These are phyloP conservation scores for Lactarius psammicola DNA, from an alignment of 768 basidiomycete species.

Conservation along the genomic window DNA sequence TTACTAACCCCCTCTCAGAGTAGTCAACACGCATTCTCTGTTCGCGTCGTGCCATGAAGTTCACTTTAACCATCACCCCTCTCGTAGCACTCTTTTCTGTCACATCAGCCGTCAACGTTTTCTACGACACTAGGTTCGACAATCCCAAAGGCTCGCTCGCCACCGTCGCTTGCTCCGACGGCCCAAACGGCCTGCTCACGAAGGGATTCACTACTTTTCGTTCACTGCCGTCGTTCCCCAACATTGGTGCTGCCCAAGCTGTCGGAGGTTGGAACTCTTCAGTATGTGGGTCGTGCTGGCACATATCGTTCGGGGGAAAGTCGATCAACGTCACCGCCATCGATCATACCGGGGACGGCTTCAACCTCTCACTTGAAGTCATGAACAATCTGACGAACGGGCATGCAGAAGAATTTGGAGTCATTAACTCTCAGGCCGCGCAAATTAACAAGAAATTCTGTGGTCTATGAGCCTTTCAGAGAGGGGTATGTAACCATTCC, in stretches of 20 bases:
- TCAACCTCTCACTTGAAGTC: slow-evolving; percentile 39
- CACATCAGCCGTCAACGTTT: slow-evolving; percentile 22
- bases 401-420: slow-evolving; percentile 47
- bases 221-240: slow-evolving; percentile 35
- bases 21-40: not conserved
- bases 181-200: slow-evolving; percentile 35
- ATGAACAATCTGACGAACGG: slow-evolving; percentile 41
- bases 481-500: too few species aligned
- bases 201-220: slow-evolving; percentile 38
- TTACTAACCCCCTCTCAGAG: not conserved
- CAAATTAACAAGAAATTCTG: slow-evolving; percentile 50
- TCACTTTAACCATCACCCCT: slow-evolving; percentile 28
- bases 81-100: slow-evolving; percentile 26
- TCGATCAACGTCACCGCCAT: slow-evolving; percentile 36
- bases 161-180: slow-evolving; percentile 37
- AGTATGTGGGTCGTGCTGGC: slow-evolving; percentile 39
- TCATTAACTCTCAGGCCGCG: slow-evolving; percentile 44
- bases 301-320: slow-evolving; percentile 33
- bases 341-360: slow-evolving; percentile 36
- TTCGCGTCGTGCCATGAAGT: slow-evolving; percentile 31
- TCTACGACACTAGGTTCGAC: slow-evolving; percentile 38
- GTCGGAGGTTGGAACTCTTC: slow-evolving; percentile 35
- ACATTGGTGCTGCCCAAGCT: slow-evolving; percentile 38
- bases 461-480: slow-evolving; percentile 46
- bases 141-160: slow-evolving; percentile 27